Evolutionary conservation across 306 rosid genomes (phyloP).

Genomic region (Rosa chinensis): DNA sequence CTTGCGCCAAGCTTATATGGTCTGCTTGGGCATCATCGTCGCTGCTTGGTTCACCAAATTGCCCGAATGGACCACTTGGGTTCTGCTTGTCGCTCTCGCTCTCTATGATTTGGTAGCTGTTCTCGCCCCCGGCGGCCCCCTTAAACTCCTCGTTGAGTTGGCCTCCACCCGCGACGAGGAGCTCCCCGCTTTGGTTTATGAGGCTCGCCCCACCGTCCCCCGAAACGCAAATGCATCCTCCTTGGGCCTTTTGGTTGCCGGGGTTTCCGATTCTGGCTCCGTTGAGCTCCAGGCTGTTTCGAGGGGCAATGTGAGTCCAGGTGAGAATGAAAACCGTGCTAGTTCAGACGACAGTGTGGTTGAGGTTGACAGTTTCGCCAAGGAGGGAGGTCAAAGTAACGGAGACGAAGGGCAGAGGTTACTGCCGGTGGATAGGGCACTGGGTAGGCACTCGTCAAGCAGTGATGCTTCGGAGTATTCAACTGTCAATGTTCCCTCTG

Average conservation of each 20-base stretch:
- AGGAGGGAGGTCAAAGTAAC: conserved; percentile 20
- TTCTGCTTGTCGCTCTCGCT: conserved; percentile 73
- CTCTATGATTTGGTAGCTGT: conserved; percentile 86
- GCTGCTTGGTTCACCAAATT: conserved; percentile 89
- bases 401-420: conserved; percentile 53
- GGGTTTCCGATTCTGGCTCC: conserved; percentile 55
- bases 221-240: conserved; percentile 27
- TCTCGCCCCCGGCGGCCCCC: conserved; percentile 91
- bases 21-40: conserved; percentile 74
- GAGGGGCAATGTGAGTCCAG: conserved; percentile 24
- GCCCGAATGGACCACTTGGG: conserved; percentile 98
- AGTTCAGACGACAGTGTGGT: conserved; percentile 22
- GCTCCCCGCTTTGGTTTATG: conserved; percentile 85
- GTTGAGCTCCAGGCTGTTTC: conserved; percentile 73
- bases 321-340: conserved; percentile 18
- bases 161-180: conserved; percentile 86
- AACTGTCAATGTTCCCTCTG: conserved; percentile 17
- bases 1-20: conserved; percentile 73
- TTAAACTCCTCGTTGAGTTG: conserved; percentile 80
- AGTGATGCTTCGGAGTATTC: conserved; percentile 42
- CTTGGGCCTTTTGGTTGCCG: conserved; percentile 56
- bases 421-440: conserved; percentile 45
- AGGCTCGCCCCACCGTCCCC: conserved; percentile 76
- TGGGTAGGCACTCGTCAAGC: conserved; percentile 20
- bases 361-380: conserved; percentile 18